These are phyloP conservation scores for Fomes fomentarius DNA, from an alignment of 1,284 basidiomycete species.

Conservation along the genomic window DNA sequence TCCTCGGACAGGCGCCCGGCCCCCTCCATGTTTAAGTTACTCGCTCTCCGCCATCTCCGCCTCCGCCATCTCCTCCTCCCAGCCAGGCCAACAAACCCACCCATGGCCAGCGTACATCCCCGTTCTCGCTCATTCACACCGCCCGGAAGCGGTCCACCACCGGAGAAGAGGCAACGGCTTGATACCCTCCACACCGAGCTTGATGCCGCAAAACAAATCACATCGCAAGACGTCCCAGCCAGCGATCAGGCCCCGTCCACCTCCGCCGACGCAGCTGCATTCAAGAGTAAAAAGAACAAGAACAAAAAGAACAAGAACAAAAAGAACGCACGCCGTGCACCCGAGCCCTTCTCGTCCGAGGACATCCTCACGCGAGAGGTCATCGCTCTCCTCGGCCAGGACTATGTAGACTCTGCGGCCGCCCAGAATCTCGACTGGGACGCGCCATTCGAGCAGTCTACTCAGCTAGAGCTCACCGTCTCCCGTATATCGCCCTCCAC, in stretches of 20 bases:
- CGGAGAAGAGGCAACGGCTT: conserved; percentile 46
- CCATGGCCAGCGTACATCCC: conserved; percentile 19
- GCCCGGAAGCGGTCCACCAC: conserved; percentile 6
- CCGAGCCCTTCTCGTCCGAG: conserved; percentile 70
- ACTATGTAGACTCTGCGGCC: conserved; percentile 54
- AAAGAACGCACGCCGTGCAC: conserved; percentile 36
- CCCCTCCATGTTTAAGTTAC: conserved; percentile 9
- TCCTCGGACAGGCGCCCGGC: not conserved
- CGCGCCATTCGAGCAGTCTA: conserved; percentile 59
- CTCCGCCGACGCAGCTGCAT: conserved; percentile 15
- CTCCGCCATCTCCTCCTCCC: not conserved
- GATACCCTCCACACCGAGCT: conserved; percentile 22
- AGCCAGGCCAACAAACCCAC: too few relatives aligned
- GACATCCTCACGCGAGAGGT: conserved; percentile 82
- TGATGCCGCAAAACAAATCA: not conserved
- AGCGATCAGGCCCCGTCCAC: conserved; percentile 18
- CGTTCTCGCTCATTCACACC: conserved; percentile 14
- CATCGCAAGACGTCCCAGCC: conserved; percentile 4
- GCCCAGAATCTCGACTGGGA: conserved; percentile 56
- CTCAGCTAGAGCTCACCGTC: conserved; percentile 72
- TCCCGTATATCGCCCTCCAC: conserved; percentile 59
- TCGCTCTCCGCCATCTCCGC: not conserved
- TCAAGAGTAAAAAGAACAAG: conserved; percentile 18
- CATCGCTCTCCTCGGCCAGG: conserved; percentile 64
- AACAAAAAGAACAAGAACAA: conserved; percentile 31